Percentiles rank a stretch among this genome's conserved stretches.
phyloP scores from a whole-genome alignment of 495 filamentous ascomycete genomes.

The Penicillium goetzii region DNA sequence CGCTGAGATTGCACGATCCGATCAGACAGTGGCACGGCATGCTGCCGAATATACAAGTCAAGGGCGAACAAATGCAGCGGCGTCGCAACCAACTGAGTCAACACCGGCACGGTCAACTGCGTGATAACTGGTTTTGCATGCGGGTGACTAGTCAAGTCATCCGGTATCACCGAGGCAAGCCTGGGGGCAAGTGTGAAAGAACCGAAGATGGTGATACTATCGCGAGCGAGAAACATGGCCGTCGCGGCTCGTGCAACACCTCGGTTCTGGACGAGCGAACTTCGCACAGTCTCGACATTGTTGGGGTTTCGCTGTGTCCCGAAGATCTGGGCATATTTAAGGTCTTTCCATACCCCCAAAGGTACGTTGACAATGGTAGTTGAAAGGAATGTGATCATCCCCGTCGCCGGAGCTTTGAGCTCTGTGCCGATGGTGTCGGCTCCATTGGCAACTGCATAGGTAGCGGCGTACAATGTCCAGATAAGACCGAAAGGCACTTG shows the following conservation, averaged over 20 bases:
- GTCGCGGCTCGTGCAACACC: conserved; percentile 27
- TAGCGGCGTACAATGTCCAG: conserved; percentile 40
- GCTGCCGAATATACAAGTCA: conserved; percentile 40
- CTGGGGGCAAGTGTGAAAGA: conserved; percentile 41
- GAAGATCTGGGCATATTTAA: conserved; percentile 40
- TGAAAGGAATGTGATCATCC: conserved; percentile 31
- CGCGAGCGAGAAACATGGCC: conserved; percentile 57
- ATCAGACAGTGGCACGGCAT: conserved; percentile 24
- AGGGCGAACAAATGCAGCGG: conserved; percentile 42
- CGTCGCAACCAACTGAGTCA: conserved; percentile 39
- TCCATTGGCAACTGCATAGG: conserved; percentile 40
- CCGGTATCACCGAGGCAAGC: conserved; percentile 31
- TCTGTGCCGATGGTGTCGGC: conserved; percentile 34
- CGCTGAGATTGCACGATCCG: conserved; percentile 29
- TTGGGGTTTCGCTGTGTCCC: conserved; percentile 18
- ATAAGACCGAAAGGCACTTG: conserved; percentile 33
- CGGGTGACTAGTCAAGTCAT: conserved; percentile 28
- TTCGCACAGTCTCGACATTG: conserved; percentile 12
- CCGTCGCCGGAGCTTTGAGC: conserved; percentile 23
- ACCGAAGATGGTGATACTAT: conserved; percentile 43
- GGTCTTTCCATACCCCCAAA: conserved; percentile 43
- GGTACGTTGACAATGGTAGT: conserved; percentile 41
- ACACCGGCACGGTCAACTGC: conserved; percentile 37
- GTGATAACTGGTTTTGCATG: conserved; percentile 37
- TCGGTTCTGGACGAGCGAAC: conserved; percentile 16